phyloP scores from a whole-genome alignment of 495 filamentous ascomycete species.

The Xylaria longipes region DNA sequence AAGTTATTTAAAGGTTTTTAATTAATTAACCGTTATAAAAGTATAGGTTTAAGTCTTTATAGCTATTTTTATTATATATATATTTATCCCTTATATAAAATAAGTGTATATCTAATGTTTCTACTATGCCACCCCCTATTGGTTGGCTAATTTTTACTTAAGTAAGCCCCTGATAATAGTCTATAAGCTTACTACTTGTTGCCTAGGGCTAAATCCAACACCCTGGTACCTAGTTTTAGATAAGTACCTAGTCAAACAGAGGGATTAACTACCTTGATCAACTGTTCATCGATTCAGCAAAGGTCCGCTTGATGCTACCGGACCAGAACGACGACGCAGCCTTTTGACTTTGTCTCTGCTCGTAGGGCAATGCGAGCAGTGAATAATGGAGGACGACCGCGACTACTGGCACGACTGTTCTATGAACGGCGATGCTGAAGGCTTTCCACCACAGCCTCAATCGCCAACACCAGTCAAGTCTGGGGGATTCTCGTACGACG shows the following conservation, averaged over 20 bases:
- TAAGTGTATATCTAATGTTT: too few relatives aligned
- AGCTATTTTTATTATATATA: too few relatives aligned
- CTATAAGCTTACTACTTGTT: too few relatives aligned
- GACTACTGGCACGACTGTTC: not conserved
- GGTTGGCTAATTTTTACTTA: too few relatives aligned
- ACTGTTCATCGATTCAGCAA: not conserved
- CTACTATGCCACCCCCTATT: too few relatives aligned
- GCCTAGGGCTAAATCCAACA: too few relatives aligned
- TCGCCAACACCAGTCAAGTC: not conserved
- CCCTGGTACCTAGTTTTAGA: too few relatives aligned
- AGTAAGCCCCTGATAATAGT: too few relatives aligned
- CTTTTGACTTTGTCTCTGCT: not conserved
- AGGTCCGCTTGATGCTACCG: not conserved
- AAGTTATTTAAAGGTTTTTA: too few relatives aligned
- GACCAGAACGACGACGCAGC: not conserved
- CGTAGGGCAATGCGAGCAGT: not conserved
- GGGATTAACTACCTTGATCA: not conserved
- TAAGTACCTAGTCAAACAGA: not conserved
- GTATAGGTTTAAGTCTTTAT: too few relatives aligned
- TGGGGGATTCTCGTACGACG: constrained; percentile 16
- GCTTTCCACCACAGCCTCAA: constrained; percentile 11
- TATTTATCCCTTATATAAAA: too few relatives aligned
- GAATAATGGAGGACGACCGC: not conserved
- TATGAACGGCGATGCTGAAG: not conserved
- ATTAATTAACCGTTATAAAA: too few relatives aligned